Conservation (phyloP, 2,329 filamentous ascomycete genomes). For the Albifimbria verrucaria region DNA sequence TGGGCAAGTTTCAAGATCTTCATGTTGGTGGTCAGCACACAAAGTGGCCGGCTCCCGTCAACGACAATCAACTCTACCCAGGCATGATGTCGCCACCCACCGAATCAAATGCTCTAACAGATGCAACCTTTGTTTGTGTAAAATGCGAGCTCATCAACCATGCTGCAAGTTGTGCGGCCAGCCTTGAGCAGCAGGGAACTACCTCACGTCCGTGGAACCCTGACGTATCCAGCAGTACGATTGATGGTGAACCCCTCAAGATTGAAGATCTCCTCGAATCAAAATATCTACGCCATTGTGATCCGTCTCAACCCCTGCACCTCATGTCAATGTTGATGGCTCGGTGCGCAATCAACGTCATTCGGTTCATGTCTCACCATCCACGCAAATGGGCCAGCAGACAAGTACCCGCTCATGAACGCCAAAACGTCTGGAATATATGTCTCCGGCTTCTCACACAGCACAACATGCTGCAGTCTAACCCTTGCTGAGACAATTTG, state of each 20-base stretch:
- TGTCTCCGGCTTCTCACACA: slow-evolving; percentile 1
- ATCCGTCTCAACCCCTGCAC: too few relatives aligned
- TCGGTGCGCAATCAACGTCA: too few relatives aligned
- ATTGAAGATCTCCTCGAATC: too few relatives aligned
- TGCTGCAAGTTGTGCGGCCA: background rate
- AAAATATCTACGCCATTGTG: too few relatives aligned
- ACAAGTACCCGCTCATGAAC: background rate
- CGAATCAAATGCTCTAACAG: background rate
- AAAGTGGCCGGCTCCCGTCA: background rate
- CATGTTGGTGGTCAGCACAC: background rate
- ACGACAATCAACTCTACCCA: background rate
- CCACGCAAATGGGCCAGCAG: background rate
- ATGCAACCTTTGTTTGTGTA: background rate
- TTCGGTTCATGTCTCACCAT: too few relatives aligned
- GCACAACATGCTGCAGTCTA: slow-evolving; percentile 4
- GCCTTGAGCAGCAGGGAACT: background rate
- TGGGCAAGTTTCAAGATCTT: slow-evolving; percentile 2
- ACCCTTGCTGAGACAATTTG: background rate
- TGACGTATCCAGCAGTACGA: too few relatives aligned
- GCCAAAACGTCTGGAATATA: background rate
- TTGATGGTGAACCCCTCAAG: too few relatives aligned
- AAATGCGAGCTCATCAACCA: background rate
- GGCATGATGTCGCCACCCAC: background rate
- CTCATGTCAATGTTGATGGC: too few relatives aligned
- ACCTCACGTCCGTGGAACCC: too few relatives aligned